Conservation (phyloP, 805 yeast species). For the Yarrowia osloensis region DNA sequence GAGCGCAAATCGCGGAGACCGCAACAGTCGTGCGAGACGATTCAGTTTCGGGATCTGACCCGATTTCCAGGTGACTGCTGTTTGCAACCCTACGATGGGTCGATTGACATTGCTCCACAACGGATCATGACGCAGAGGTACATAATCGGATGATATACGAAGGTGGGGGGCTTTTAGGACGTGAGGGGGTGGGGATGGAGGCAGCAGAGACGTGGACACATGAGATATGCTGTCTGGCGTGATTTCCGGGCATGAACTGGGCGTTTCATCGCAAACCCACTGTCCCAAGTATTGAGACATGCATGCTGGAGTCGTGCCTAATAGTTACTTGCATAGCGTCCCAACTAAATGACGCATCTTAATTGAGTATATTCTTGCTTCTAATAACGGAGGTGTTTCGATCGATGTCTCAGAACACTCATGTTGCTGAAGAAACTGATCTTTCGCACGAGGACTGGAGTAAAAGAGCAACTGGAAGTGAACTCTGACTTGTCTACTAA, state of each 20-base stretch:
- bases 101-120: not conserved
- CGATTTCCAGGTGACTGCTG: not conserved
- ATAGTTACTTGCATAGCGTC: no score
- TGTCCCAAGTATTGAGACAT: not conserved
- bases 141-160: not conserved
- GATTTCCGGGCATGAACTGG: not conserved
- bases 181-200: not conserved
- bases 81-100: not conserved
- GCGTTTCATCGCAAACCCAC: no score
- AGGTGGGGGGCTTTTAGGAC: not conserved
- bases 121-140: not conserved
- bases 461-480: no score
- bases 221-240: not conserved
- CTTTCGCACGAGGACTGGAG: no score
- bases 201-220: not conserved
- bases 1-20: conserved; percentile 17
- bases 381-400: not conserved
- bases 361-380: not conserved
- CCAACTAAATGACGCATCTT: not conserved
- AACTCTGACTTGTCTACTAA: no score
- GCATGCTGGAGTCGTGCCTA: no score
- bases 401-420: not conserved
- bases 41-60: not conserved
- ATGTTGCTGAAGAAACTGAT: not conserved
- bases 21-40: not conserved